Evolutionary conservation across 768 basidiomycete genomes (phyloP).

Genomic region (Tricholoma terreum): DNA sequence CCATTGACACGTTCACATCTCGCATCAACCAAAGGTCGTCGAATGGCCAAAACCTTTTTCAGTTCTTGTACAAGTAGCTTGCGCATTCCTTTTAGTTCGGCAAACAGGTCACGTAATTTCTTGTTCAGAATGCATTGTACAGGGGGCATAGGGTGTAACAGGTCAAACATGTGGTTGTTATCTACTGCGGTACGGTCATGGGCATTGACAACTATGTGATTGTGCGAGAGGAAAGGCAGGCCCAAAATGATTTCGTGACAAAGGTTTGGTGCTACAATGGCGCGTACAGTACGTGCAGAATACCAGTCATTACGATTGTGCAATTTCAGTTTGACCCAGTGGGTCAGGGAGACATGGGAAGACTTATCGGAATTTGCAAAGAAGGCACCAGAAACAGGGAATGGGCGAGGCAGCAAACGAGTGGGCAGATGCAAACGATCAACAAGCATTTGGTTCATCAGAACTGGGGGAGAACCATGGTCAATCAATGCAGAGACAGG

Average conservation of each 20-base stretch:
- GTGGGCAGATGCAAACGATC: neutral
- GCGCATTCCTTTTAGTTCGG: neutral
- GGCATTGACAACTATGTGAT: neutral
- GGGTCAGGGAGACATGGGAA: neutral
- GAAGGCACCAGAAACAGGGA: neutral
- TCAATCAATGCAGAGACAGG: too few species aligned
- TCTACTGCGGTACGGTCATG: neutral
- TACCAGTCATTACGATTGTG: too few species aligned
- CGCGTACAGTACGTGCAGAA: too few species aligned
- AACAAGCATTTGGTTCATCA: too few species aligned
- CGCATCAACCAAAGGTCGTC: neutral
- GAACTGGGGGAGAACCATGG: too few species aligned
- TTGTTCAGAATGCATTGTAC: neutral
- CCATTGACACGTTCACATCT: neutral
- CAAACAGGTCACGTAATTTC: too few species aligned
- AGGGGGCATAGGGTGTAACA: neutral
- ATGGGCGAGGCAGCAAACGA: neutral
- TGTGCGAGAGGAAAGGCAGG: neutral
- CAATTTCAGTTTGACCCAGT: neutral
- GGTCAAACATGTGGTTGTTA: neutral
- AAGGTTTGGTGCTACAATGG: too few species aligned
- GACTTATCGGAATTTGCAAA: neutral
- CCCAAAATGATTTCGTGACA: neutral
- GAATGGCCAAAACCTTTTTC: neutral
- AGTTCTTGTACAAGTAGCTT: neutral